phyloP scores from a whole-genome alignment of 306 rosid genomes.

The Pachyrhizus erosus region DNA sequence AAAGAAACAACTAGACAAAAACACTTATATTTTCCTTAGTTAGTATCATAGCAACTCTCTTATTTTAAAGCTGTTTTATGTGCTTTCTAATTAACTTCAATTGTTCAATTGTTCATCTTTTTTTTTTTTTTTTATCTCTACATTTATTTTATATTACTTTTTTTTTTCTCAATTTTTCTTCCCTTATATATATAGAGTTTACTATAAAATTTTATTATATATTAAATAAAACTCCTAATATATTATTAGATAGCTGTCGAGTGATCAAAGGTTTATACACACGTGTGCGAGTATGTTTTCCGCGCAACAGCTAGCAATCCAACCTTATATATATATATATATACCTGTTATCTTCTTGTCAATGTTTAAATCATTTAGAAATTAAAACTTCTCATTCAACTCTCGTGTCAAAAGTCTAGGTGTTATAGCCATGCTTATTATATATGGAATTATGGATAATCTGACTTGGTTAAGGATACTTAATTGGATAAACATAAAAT shows the following conservation, averaged over 20 bases:
- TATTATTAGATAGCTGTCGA: background rate
- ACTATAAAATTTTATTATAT: background rate
- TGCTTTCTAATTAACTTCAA: background rate
- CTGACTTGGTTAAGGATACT: constrained; percentile 48
- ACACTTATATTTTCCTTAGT: background rate
- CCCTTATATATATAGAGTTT: background rate
- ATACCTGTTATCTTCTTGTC: constrained; percentile 37
- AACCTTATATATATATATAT: background rate
- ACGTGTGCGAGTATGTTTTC: constrained; percentile 36
- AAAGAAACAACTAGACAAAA: too few species aligned
- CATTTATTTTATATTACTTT: background rate
- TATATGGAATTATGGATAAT: constrained; percentile 30
- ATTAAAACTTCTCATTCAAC: constrained; percentile 12
- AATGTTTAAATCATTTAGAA: constrained; percentile 31
- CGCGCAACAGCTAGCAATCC: constrained; percentile 41
- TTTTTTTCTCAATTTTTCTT: background rate
- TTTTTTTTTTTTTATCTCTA: too few species aligned
- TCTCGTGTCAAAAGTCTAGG: constrained; percentile 28
- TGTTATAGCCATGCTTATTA: constrained; percentile 27
- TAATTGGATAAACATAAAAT: constrained; percentile 9
- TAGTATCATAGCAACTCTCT: background rate
- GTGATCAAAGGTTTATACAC: constrained; percentile 21
- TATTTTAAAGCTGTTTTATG: background rate
- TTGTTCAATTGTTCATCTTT: too few species aligned
- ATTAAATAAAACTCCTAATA: background rate